Base-by-base conservation (phyloP, 139 green algal species). In the Penium margaritaceum region DNA sequence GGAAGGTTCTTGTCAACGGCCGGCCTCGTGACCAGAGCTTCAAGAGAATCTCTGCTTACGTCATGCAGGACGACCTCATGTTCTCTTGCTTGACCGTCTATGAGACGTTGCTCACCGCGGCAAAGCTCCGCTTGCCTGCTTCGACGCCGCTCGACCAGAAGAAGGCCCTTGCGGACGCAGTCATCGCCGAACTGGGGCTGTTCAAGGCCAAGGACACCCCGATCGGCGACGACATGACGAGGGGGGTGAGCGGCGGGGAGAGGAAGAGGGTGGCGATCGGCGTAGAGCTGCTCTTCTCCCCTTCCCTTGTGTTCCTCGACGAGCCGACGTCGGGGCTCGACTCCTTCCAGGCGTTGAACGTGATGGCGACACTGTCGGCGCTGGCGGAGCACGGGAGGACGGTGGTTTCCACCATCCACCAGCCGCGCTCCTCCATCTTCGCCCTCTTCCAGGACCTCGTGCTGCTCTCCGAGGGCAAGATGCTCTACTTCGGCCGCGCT, bases 341-440 rank as follows among this genome's bases (percentile, higher is more conserved):
- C 71, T 77, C 55, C 51, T 83, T 84, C 38, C 77, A 83, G 76
- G 77, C 77, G 24, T 68, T 84, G 5, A 83, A 83, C 34, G 77
- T 83, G 51, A 73, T 83, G 70, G 70, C 72, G 17, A 82, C 64
- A 0, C 54, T 83, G 24, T 47, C 46, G 4, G 60, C 47, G 1
- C 74, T 81, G 17, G 65, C 75, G 15, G 24, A 63, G 21, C 46
- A 7, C 12, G 64, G 64, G 19, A 53, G 75, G 29, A 81, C 73
- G 0, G 41, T 81, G 33, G 34, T 81, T 27, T 81, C 72, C 72
- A 81, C 75, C 53, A 81, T 81, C 55, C 75, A 81, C 55, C 75
- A 81, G 73, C 75, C 75, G 17, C 27, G 75, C 6, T 69, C 35
- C 34, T 72, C 44, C 72, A 81, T 81, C 62, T 81, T 78, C 32